Evolutionary conservation across 352 stramenopile species (phyloP), one percentile per base, ranked within the genome.

Genomic region (Globisporangium paddicum): DNA sequence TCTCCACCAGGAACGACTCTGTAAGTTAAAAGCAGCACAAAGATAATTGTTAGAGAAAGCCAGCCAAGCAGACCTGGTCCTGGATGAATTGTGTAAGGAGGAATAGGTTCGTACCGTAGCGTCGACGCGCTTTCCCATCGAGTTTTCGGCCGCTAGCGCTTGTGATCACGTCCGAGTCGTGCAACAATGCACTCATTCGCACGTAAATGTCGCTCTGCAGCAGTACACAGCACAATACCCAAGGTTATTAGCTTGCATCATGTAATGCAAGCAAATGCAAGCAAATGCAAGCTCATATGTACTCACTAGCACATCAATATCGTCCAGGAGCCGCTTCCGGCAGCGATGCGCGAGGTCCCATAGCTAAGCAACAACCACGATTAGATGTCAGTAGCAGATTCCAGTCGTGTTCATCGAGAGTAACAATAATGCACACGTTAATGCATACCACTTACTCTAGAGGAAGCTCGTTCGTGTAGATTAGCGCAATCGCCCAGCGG

Each of bases 291-390:
- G n/a, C 16, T 21, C 6, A 16, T 62, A n/a, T n/a, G n/a, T n/a
- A 34, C 73, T 49, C 30, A 90, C 78, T 62, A 91, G 67, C 4
- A 40, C 47, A 32, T 79, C 69, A 8, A 89, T 58, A 25, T 86
- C 74, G 45, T 77, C 59, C 38, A 82, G 63, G 23, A 92, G 56
- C 6, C 78, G 63, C 57, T 71, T 83, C 28, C 73, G 72, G 58
- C 75, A 87, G 46, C 79, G 74, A 62, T 92, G 82, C 37, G 82
- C 82, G 30, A 90, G 63, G 28, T 90, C 79, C 75, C 78, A 89
- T 25, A 92, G 54, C 82, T 90, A 45, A 21, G 1, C 38, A 21
- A 7, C 28, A 51, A 18, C 23, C 59, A 40, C 32, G 41, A 5
- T 41, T 4, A 45, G 1, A 19, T 9, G 14, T 34, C 13, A 41